Evolutionary conservation across 305 asterid species (phyloP), one percentile per base, ranked within the genome.

Genomic region (Fraxinus nigra): DNA sequence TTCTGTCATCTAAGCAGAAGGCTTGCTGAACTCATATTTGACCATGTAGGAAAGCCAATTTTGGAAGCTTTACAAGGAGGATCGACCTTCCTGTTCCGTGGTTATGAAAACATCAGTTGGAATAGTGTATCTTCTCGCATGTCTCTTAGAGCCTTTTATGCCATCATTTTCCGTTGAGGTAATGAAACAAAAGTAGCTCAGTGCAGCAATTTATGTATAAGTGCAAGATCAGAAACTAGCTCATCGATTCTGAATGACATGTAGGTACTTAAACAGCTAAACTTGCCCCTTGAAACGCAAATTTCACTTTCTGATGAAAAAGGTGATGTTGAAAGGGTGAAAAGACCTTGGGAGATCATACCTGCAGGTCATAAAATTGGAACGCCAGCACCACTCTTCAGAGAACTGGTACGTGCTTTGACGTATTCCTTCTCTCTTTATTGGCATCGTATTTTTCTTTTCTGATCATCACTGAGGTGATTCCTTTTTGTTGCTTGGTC

Each of bases 21-120:
- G 63, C 79, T 30, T 77, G 22, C 2, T 16, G 22, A 72, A 28
- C 85, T 81, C 56, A 61, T 38, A 33, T 78, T 35, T 74, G 35
- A 35, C 75, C 48, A 24, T 90, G 80, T 81, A 96, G 99, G 98
- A 89, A 78, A 91, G 91, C 85, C 94, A 94, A 88, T 94, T 94
- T 79, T 96, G 99, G 98, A 96, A 90, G 89, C 98, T 96, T 88
- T 96, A 91, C 95, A 94, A 91, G 86, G 97, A 94, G 89, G 97
- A 94, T 78, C 89, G 28, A 28, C 38, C 90, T 80, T 82, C 97
- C 59, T 94, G 98, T 86, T 87, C 92, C 8, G 83, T 94, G 79
- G 99, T 94, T 74, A 93, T 94, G 97, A 94, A 86, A 87, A 94
- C 98, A 82, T 85, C 98, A 37, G 86, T 89, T 32, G 99, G 99